Evolutionary conservation across 768 basidiomycete genomes (phyloP).

Genomic region (Punctularia strigosozonata): DNA sequence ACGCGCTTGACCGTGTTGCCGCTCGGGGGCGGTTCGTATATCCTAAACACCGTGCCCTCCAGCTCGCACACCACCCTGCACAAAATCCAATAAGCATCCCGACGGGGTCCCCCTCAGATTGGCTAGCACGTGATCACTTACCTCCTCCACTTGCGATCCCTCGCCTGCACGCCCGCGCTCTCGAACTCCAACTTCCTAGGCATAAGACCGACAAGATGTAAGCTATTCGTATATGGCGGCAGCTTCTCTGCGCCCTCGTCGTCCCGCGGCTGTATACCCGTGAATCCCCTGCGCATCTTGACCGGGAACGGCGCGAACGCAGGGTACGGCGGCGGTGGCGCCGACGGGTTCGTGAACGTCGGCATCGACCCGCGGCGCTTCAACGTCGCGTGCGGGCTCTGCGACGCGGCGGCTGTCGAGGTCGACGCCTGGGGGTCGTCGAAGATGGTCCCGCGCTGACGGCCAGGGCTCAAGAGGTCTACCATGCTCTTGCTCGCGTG

Average conservation of each 20-base stretch:
- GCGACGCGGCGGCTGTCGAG: background rate
- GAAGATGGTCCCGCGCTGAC: background rate
- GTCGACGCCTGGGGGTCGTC: background rate
- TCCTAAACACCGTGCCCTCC: constrained; percentile 81
- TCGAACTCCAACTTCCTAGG: constrained; percentile 91
- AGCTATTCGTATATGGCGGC: constrained; percentile 70
- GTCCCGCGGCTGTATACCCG: constrained; percentile 37
- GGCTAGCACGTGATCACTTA: no score
- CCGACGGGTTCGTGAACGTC: constrained; percentile 42
- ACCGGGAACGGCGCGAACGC: constrained; percentile 22
- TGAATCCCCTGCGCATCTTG: no score
- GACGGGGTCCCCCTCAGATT: no score
- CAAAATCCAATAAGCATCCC: no score
- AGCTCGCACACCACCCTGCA: constrained; percentile 80
- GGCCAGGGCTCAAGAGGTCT: constrained; percentile 23
- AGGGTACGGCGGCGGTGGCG: constrained; percentile 63
- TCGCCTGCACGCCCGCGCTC: constrained; percentile 74
- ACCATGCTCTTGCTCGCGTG: constrained; percentile 55
- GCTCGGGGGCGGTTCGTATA: constrained; percentile 47
- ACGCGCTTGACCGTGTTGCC: constrained; percentile 35
- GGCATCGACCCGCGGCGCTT: constrained; percentile 64
- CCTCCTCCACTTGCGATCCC: constrained; percentile 88
- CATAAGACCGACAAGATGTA: constrained; percentile 73
- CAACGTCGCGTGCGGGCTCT: constrained; percentile 18
- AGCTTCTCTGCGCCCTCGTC: constrained; percentile 79